Evolutionary conservation across 805 yeast genomes (phyloP), one percentile per base, ranked within the genome.

Genomic region (Saturnispora hagleri): DNA sequence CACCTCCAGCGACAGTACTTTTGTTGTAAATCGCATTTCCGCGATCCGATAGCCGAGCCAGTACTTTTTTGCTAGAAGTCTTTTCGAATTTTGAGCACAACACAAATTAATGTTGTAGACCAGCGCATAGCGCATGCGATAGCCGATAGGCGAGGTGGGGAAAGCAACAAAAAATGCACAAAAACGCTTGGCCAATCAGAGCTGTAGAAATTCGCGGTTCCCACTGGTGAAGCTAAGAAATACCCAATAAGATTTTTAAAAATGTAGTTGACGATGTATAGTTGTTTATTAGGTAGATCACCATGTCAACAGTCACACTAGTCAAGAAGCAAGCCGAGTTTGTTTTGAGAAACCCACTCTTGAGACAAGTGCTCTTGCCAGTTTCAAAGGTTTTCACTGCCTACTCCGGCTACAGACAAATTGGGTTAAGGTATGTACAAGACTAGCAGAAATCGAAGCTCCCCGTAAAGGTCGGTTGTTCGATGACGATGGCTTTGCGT

Each of bases 401-500:
- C 59, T 76, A 78, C 58, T 77, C 96, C 52, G 98, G 98, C 54
- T 93, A 93, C 86, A 86, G 98, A 77, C 81, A 89, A 70, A 71
- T 93, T 74, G 99, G 99, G 51, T 79, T 93, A 63, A 88, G 73
- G 75, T 71, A 61, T 50, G 65, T 60, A 6, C 3, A 47, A 36
- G 18, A 13, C 20, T 12, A 31, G 15, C 34, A 31, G 15, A 31
- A 36, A 36, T 12, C 2, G 22, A n/a, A 36, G 22, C 28, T 26
- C 28, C 9, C 9, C 9, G 28, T 8, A 1, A 26, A 26, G 9
- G 28, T 26, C 9, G 28, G 9, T 8, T 26, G 28, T 35, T 9
- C 17, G 17, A n/a, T 17, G 20, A 15, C 17, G 1, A 5, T 1
- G 8, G 5, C 18, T 35, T 10, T n/a, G 17, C 36, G n/a, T 35